Percentiles rank a stretch among this genome's conserved stretches.
These are phyloP conservation scores for Fusarium sp. DNA, from an alignment of 2,329 filamentous ascomycete genomes.

Conservation along the genomic window DNA sequence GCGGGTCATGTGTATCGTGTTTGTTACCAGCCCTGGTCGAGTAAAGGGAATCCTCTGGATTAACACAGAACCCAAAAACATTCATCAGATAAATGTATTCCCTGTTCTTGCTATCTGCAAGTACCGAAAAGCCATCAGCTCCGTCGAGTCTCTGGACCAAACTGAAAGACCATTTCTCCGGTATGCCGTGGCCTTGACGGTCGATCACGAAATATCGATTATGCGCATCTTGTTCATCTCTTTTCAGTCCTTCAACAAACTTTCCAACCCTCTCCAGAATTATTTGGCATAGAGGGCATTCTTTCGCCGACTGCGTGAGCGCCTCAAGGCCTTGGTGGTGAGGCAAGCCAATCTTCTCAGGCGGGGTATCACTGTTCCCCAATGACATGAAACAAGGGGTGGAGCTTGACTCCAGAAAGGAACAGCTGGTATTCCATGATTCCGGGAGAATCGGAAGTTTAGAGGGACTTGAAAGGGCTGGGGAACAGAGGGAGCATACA, in stretches of 20 bases:
- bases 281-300: background rate
- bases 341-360: background rate
- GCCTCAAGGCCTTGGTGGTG: background rate
- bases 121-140: slow-evolving; percentile 8
- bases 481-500: background rate
- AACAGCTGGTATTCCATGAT: background rate
- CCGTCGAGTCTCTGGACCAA: slow-evolving; percentile 10
- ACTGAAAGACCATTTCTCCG: slow-evolving; percentile 1
- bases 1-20: background rate
- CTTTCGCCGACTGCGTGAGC: background rate
- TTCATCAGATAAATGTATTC: background rate
- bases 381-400: background rate
- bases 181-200: background rate
- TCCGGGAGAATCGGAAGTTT: background rate
- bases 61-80: slow-evolving; percentile 15
- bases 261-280: background rate
- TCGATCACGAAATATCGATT: background rate
- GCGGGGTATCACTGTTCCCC: background rate
- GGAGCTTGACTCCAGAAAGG: background rate
- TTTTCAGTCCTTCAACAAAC: background rate
- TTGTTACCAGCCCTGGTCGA: rapidly evolving
- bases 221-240: background rate
- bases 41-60: background rate
- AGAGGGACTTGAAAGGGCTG: background rate
- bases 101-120: background rate